Percentiles rank a stretch among this genome's conserved stretches.
Conservation (phyloP, 441 rosid genomes). For the Capsella rubella region DNA sequence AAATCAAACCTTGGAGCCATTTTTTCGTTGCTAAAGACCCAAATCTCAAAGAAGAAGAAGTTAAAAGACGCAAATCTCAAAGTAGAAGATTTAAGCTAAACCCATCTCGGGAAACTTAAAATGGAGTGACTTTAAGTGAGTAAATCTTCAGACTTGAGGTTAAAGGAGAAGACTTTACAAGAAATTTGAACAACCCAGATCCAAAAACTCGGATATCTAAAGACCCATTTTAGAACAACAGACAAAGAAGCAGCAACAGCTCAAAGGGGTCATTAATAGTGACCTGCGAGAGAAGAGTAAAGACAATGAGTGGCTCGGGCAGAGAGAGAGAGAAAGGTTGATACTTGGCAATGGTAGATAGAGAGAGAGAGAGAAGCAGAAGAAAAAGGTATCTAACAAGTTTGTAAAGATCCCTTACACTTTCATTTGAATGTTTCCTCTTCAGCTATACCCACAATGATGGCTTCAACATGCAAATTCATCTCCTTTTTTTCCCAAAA, state of each 20-base stretch:
- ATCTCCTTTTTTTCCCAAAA: background rate
- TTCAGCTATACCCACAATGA: slow-evolving; percentile 31
- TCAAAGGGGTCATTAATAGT: slow-evolving; percentile 45
- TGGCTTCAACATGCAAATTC: slow-evolving; percentile 33
- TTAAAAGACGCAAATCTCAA: slow-evolving; percentile 55
- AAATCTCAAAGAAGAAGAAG: slow-evolving; percentile 8
- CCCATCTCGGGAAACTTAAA: slow-evolving; percentile 32
- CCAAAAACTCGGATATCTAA: slow-evolving; percentile 46
- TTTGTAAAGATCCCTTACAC: slow-evolving; percentile 44
- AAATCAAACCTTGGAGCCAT: slow-evolving; percentile 69
- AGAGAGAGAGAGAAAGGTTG: slow-evolving; percentile 15
- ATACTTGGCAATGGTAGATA: slow-evolving; percentile 33
- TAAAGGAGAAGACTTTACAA: slow-evolving; percentile 1
- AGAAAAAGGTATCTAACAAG: slow-evolving; percentile 62
- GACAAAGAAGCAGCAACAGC: slow-evolving; percentile 47
- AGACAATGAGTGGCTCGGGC: slow-evolving; percentile 34
- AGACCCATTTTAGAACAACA: slow-evolving; percentile 37
- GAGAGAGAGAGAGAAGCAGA: slow-evolving; percentile 21
- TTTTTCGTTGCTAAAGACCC: slow-evolving; percentile 28
- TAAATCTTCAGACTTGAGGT: background rate
- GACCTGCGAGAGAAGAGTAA: slow-evolving; percentile 33
- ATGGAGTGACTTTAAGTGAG: slow-evolving; percentile 27
- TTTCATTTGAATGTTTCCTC: slow-evolving; percentile 49
- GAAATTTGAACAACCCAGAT: slow-evolving; percentile 37
- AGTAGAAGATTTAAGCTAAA: slow-evolving; percentile 43